Percentiles rank a stretch among this genome's conserved stretches.
These are phyloP conservation scores for Claviceps humidiphila DNA, from an alignment of 2,329 filamentous ascomycete species.

Conservation along the genomic window DNA sequence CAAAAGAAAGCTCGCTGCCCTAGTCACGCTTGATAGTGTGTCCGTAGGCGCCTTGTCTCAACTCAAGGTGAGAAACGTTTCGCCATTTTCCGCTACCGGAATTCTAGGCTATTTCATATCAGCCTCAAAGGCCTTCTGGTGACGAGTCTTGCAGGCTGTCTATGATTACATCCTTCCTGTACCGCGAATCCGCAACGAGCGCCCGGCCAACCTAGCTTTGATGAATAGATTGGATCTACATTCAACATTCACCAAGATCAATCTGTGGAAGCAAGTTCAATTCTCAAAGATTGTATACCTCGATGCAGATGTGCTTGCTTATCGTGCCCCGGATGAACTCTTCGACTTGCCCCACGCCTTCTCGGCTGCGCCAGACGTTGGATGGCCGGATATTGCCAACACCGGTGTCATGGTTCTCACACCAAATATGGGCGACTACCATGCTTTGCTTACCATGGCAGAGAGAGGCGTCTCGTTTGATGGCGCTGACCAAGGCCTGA, in stretches of 20 bases:
- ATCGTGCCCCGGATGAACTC: conserved; percentile 84
- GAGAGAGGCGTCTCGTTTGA: conserved; percentile 86
- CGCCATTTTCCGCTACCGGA: neutral
- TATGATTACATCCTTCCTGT: conserved; percentile 88
- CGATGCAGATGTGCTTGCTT: conserved; percentile 84
- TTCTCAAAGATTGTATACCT: conserved; percentile 90
- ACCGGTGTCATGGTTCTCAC: conserved; percentile 89
- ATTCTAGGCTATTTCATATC: neutral
- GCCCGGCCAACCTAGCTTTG: conserved; percentile 70
- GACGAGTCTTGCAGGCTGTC: conserved; percentile 42
- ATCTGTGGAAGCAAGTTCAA: conserved; percentile 81
- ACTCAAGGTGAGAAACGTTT: conserved; percentile 47
- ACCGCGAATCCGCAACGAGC: conserved; percentile 61
- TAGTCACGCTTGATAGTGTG: conserved; percentile 71
- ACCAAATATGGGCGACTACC: conserved; percentile 78
- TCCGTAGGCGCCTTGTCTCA: conserved; percentile 62
- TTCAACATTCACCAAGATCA: conserved; percentile 92
- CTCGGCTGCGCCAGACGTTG: conserved; percentile 78
- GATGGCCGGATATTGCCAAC: conserved; percentile 97
- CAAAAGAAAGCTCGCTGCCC: conserved; percentile 68
- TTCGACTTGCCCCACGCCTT: conserved; percentile 52
- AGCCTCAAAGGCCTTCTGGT: neutral
- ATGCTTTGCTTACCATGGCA: conserved; percentile 72
- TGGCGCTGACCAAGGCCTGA: conserved; percentile 85
- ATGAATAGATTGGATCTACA: conserved; percentile 87